phyloP scores from a whole-genome alignment of 1,284 basidiomycete species.

The Trametes hirsuta region DNA sequence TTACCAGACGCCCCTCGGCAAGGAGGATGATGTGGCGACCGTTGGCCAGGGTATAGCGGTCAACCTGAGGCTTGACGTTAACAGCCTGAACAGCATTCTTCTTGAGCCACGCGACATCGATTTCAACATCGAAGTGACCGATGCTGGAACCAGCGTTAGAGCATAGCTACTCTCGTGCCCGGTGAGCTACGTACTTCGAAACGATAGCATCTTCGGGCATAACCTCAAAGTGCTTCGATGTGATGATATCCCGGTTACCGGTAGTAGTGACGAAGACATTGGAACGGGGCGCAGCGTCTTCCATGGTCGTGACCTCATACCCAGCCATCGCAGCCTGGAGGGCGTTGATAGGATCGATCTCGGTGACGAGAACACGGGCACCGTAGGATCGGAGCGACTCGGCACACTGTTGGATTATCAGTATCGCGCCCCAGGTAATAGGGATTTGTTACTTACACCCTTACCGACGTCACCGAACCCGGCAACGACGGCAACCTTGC shows the following conservation, averaged over 20 bases:
- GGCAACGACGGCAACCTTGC: slow-evolving; percentile 98
- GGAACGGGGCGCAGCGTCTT: slow-evolving; percentile 86
- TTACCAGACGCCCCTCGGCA: slow-evolving; percentile 98
- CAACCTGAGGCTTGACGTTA: slow-evolving; percentile 99
- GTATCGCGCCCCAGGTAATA: background rate
- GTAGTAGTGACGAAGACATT: slow-evolving; percentile 99
- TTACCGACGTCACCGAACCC: slow-evolving; percentile 99
- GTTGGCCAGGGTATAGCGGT: slow-evolving; percentile 91
- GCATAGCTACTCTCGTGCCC: background rate
- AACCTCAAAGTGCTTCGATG: slow-evolving; percentile 86
- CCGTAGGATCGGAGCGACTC: slow-evolving; percentile 98
- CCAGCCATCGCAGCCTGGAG: slow-evolving; percentile 99
- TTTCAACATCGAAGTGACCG: slow-evolving; percentile 98
- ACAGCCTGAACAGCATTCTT: slow-evolving; percentile 82
- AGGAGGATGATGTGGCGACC: slow-evolving; percentile 97
- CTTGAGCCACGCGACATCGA: slow-evolving; percentile 99
- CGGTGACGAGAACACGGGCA: slow-evolving; percentile 94
- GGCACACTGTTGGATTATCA: slow-evolving; percentile 70
- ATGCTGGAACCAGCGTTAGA: slow-evolving; percentile 58
- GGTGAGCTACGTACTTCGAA: slow-evolving; percentile 73
- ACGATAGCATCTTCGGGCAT: slow-evolving; percentile 99
- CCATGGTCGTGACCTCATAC: slow-evolving; percentile 99
- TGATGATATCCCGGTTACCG: slow-evolving; percentile 99
- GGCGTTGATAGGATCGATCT: slow-evolving; percentile 99
- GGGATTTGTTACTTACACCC: slow-evolving; percentile 66